Evolutionary conservation across 2,329 filamentous ascomycete genomes (phyloP).

Genomic region (Aureobasidium subglaciale): DNA sequence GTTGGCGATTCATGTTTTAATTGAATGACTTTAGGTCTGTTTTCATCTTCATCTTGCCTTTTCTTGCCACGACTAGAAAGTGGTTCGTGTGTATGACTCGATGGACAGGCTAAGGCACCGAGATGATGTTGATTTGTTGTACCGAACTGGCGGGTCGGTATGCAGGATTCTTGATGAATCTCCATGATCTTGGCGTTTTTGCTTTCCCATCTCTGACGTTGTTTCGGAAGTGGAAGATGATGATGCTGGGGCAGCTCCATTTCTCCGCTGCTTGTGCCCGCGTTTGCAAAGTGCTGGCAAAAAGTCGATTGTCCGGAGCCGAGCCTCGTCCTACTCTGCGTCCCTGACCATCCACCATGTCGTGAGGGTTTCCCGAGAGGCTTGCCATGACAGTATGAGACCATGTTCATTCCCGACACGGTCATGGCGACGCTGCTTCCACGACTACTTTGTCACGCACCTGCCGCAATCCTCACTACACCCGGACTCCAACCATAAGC

Average conservation of each 20-base stretch:
- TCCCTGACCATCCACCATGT: neutral
- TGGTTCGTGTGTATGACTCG: too few relatives aligned
- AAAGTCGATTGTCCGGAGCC: neutral
- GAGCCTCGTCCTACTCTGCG: neutral
- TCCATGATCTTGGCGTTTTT: neutral
- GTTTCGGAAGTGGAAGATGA: neutral
- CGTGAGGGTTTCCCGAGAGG: neutral
- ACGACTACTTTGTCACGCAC: constrained; percentile 96
- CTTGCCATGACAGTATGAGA: constrained; percentile 13
- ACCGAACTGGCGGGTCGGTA: constrained; percentile 6
- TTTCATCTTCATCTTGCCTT: neutral
- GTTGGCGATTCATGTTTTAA: constrained; percentile 2
- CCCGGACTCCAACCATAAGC: constrained; percentile 82
- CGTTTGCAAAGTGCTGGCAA: neutral
- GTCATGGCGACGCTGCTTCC: constrained; percentile 49
- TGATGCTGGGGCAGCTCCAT: neutral
- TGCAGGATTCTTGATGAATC: neutral
- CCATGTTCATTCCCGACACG: neutral
- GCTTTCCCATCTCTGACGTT: too few relatives aligned
- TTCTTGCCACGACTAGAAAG: too few relatives aligned
- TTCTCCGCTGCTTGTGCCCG: constrained; percentile 3
- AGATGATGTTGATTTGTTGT: neutral
- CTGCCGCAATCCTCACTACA: constrained; percentile 88
- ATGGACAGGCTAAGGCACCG: too few relatives aligned
- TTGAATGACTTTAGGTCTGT: neutral